These are phyloP conservation scores for Bipolaris zeicola DNA, from an alignment of 2,329 filamentous ascomycete species.

Conservation along the genomic window DNA sequence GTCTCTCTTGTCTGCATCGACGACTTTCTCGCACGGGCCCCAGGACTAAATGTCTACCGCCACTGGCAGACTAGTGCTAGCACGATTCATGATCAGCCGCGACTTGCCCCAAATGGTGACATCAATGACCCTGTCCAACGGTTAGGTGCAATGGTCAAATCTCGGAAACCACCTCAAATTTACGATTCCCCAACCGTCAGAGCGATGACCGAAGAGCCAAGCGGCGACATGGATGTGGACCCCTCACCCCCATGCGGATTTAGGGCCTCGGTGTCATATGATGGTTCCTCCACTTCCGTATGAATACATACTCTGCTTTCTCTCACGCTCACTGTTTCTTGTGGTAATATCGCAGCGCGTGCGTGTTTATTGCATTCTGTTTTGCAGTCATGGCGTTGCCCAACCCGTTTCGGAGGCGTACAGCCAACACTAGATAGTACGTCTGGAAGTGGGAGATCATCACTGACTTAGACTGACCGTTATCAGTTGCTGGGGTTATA, in stretches of 20 bases:
- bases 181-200: neutral
- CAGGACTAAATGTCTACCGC: neutral
- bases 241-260: constrained; percentile 15
- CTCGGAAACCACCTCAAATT: neutral
- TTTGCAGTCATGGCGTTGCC: constrained; percentile 48
- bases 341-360: neutral
- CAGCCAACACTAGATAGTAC: constrained; percentile 52
- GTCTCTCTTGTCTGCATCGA: constrained; percentile 11
- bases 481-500: constrained; percentile 65
- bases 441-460: constrained; percentile 27
- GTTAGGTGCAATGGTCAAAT: neutral
- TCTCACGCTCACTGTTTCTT: neutral
- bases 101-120: constrained; percentile 12
- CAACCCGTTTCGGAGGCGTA: constrained; percentile 51
- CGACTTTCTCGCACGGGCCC: constrained; percentile 23
- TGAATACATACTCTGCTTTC: constrained; percentile 2
- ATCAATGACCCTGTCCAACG: constrained; percentile 15
- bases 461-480: constrained; percentile 16
- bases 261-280: constrained; percentile 42
- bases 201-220: constrained; percentile 10
- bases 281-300: constrained; percentile 17
- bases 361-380: neutral
- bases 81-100: neutral
- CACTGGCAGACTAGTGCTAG: neutral
- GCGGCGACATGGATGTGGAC: constrained; percentile 22